Conservation (phyloP, 2,329 filamentous ascomycete genomes). For the Aotearoamyces nothofagi region DNA sequence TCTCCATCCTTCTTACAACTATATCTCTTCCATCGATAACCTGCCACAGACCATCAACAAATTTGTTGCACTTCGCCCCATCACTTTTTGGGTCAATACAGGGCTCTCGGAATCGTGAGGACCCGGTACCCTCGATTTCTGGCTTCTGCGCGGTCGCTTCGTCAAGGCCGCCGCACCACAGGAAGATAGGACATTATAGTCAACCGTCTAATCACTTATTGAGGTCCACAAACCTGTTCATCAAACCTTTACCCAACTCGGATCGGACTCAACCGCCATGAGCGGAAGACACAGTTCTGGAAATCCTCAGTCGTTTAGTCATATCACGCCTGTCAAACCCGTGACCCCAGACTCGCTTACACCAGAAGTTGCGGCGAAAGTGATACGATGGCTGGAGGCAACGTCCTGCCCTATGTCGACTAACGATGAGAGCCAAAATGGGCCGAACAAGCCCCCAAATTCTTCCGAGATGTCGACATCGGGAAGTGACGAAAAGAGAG, state of each 20-base stretch:
- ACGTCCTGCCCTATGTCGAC: neutral
- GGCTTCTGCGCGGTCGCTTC: constrained; percentile 8
- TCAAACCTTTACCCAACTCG: neutral
- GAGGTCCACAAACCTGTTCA: neutral
- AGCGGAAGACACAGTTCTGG: no score
- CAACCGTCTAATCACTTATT: constrained; percentile 1
- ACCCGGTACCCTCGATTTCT: constrained; percentile 19
- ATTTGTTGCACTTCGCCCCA: constrained; percentile 11
- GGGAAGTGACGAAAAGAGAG: neutral
- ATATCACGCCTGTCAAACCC: no score
- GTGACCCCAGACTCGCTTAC: no score
- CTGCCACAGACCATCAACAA: constrained; percentile 10
- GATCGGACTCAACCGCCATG: no score
- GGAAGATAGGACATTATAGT: neutral
- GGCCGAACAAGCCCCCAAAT: neutral
- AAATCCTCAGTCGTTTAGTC: no score
- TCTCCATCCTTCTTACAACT: constrained; percentile 13
- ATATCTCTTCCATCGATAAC: constrained; percentile 6
- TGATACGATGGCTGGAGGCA: neutral
- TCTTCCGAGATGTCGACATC: neutral
- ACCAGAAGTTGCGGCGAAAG: no score
- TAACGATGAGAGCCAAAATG: neutral
- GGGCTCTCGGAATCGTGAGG: constrained; percentile 13
- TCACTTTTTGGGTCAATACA: constrained; percentile 8
- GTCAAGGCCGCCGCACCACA: constrained; percentile 9